Conservation (phyloP, 345 rosid genomes). For the Corchorus capsularis region DNA sequence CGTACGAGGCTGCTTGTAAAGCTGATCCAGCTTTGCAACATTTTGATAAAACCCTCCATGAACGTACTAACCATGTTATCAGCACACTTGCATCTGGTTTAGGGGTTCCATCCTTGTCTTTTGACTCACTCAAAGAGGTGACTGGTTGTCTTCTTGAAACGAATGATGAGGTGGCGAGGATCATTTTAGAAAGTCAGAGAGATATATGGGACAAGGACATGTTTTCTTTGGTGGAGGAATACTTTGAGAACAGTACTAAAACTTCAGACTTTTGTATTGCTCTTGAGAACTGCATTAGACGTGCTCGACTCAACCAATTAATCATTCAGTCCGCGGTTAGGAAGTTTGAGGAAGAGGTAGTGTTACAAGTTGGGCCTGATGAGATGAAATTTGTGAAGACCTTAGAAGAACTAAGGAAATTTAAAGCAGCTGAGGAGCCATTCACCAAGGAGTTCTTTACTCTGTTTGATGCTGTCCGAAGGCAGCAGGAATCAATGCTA, state of each 20-base stretch:
- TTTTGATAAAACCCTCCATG: conserved; percentile 63
- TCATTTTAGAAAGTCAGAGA: conserved; percentile 63
- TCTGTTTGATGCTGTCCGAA: conserved; percentile 49
- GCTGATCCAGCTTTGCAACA: conserved; percentile 67
- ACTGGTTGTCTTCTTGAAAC: conserved; percentile 68
- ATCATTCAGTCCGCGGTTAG: conserved; percentile 64
- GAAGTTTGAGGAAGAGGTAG: conserved; percentile 56
- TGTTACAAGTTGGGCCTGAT: conserved; percentile 27
- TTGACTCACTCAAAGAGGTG: conserved; percentile 77
- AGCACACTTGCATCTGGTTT: conserved; percentile 53
- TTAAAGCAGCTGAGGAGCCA: conserved; percentile 70
- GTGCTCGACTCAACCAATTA: conserved; percentile 66
- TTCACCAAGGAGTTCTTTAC: conserved; percentile 63
- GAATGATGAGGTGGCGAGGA: conserved; percentile 80
- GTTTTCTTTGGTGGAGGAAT: conserved; percentile 64
- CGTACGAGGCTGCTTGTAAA: conserved; percentile 73
- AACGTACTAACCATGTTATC: conserved; percentile 63
- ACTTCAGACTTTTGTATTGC: conserved; percentile 76
- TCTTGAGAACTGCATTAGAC: conserved; percentile 67
- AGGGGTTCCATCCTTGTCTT: conserved; percentile 60
- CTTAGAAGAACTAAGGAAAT: conserved; percentile 60
- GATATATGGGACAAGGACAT: conserved; percentile 81
- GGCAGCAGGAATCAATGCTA: conserved; percentile 59
- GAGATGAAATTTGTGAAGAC: conserved; percentile 60
- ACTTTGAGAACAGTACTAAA: conserved; percentile 62